Evolutionary conservation across 2,329 filamentous ascomycete genomes (phyloP).

Genomic region (Metarhizium rileyi): DNA sequence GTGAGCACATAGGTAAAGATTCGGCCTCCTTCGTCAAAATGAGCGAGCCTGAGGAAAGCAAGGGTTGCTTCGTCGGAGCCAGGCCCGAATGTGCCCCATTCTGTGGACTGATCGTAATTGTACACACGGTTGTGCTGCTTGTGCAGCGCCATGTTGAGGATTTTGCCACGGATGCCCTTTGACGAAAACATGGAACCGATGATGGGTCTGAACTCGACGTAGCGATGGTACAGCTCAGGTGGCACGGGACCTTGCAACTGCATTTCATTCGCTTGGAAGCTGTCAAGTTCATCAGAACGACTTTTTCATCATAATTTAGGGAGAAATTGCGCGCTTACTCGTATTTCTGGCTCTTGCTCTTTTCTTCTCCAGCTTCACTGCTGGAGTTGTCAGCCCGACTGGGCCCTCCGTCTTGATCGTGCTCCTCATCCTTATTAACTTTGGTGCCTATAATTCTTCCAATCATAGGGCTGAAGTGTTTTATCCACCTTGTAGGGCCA

Average conservation of each 20-base stretch:
- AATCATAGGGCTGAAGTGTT: constrained; percentile 83
- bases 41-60: constrained; percentile 76
- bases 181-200: constrained; percentile 82
- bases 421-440: constrained; percentile 49
- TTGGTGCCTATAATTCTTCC: constrained; percentile 69
- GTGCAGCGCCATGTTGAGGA: constrained; percentile 78
- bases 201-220: constrained; percentile 85
- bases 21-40: constrained; percentile 76
- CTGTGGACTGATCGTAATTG: constrained; percentile 71
- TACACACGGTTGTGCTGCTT: constrained; percentile 86
- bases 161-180: constrained; percentile 64
- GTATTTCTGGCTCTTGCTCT: constrained; percentile 58
- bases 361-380: constrained; percentile 34
- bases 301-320: neutral
- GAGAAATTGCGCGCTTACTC: constrained; percentile 47
- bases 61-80: constrained; percentile 62
- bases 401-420: constrained; percentile 23
- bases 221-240: constrained; percentile 74
- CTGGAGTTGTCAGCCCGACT: constrained; percentile 7
- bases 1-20: constrained; percentile 91
- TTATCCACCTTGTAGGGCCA: constrained; percentile 65
- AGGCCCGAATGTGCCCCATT: constrained; percentile 57
- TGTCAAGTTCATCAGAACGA: constrained; percentile 22
- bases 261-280: constrained; percentile 88
- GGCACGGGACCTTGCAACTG: constrained; percentile 81